Evolutionary conservation across 2,329 filamentous ascomycete species (phyloP).

Genomic region (Hypoxylon sp.): DNA sequence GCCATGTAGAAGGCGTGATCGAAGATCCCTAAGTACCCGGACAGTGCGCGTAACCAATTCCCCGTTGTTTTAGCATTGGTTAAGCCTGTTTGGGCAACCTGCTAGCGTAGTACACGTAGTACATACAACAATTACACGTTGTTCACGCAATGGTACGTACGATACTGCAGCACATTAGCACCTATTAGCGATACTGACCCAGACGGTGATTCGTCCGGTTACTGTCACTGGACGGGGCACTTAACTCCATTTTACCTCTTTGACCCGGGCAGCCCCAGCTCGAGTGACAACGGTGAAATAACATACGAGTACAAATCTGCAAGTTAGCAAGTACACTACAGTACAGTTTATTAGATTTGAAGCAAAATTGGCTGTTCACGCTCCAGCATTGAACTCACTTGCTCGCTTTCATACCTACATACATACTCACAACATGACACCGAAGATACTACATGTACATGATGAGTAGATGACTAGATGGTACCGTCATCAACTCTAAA

Average conservation of each 20-base stretch:
- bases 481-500: conserved; percentile 35
- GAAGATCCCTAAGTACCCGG: conserved; percentile 51
- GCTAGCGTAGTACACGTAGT: conserved; percentile 16
- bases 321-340: no score
- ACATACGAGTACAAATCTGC: conserved; percentile 14
- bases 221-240: conserved; percentile 31
- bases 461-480: conserved; percentile 24
- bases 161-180: conserved; percentile 26
- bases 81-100: conserved; percentile 34
- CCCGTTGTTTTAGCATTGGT: conserved; percentile 27
- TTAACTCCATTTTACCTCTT: conserved; percentile 38
- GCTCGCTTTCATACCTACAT: background rate
- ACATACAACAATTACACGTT: conserved; percentile 4
- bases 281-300: conserved; percentile 19
- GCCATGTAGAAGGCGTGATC: conserved; percentile 49
- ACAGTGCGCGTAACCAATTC: conserved; percentile 46
- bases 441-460: conserved; percentile 11
- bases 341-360: conserved; percentile 24
- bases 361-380: conserved; percentile 27
- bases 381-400: background rate
- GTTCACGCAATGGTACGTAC: conserved; percentile 18
- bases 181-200: conserved; percentile 6
- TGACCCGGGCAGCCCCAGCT: conserved; percentile 27
- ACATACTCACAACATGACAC: conserved; percentile 4
- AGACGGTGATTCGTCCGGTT: conserved; percentile 44